Base-by-base conservation (phyloP, 2,329 filamentous ascomycete species). In the Emydomyces testavorans region DNA sequence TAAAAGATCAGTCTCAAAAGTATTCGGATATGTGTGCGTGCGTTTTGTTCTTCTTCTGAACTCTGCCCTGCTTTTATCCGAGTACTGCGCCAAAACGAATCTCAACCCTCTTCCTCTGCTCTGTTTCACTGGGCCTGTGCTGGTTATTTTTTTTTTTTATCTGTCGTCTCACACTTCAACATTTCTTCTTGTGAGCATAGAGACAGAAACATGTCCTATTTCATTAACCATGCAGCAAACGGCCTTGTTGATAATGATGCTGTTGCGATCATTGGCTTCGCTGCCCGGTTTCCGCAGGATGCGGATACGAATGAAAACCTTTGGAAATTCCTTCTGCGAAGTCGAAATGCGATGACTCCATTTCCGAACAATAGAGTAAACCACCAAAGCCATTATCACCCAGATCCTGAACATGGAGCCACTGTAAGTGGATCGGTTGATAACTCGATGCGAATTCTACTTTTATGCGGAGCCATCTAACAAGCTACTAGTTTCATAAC, bases 231-330 rank as follows among this genome's bases (percentile, higher is more conserved):
- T 35, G 13, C 16, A 7, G 29, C 4, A n/a, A 40, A 44, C 16
- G 28, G 20, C 28, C n/a, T 16, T 23, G 7, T 11, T 31, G 18
- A 37, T 37, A 37, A 46, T 5, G 43, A 46, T 41, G 42, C 29
- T 20, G 58, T 62, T 46, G 65, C 64, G 8, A 60, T 69, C 8
- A 53, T 69, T n/a, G 66, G 66, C 1, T 53, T 58, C 29, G 61
- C 57, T 10, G 56, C 56, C 13, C 58, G 57, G 0, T 58, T 64
- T 41, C 56, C 63, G 2, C 59, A 63, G 5, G 55, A 63, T n/a
- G 65, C 62, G 18, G 54, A 54, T 8, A 58, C 57, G 0, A 54
- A 58, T 0, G 60, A 65, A 37, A 53, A 57, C 5, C 55, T 67
- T 24, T 66, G 63, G 61, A 57, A 64, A 26, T 51, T 63, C 42